Evolutionary conservation across 1,139 yeast genomes (phyloP).

Genomic region (Zygosaccharomyces pseudobailii): DNA sequence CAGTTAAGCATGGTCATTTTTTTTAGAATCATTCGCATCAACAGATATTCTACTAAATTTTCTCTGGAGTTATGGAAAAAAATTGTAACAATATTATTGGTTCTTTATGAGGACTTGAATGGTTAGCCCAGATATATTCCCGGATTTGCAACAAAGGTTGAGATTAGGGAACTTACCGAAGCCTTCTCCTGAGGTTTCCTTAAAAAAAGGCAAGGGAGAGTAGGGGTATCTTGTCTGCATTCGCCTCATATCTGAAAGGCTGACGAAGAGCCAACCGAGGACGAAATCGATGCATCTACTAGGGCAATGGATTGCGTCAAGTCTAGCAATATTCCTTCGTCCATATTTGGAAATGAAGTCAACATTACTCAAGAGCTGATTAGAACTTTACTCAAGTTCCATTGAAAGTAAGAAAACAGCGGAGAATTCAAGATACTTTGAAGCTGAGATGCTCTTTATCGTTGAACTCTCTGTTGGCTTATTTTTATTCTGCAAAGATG

Average conservation of each 20-base stretch:
- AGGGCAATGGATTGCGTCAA: conserved; percentile 73
- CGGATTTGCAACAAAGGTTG: conserved; percentile 55
- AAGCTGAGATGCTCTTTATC: conserved; percentile 51
- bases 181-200: conserved; percentile 61
- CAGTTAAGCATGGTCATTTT: conserved; percentile 84
- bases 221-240: conserved; percentile 79
- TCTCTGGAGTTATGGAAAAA: conserved; percentile 52
- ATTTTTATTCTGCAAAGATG: conserved; percentile 42
- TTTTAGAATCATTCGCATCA: conserved; percentile 67
- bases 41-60: conserved; percentile 33
- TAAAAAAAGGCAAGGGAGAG: conserved; percentile 57
- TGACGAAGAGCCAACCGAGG: conserved; percentile 91
- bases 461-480: conserved; percentile 53
- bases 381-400: conserved; percentile 31
- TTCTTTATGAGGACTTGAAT: conserved; percentile 70
- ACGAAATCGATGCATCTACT: conserved; percentile 80
- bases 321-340: conserved; percentile 50
- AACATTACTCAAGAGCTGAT: conserved; percentile 30
- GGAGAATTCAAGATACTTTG: conserved; percentile 44
- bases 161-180: conserved; percentile 50
- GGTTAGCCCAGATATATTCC: conserved; percentile 60
- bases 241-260: conserved; percentile 91
- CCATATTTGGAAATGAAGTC: conserved; percentile 28
- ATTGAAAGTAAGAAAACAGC: conserved; percentile 27
- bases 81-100: conserved; percentile 55